These are phyloP conservation scores for Zygosaccharomyces pseudorouxii DNA, from an alignment of 805 yeast species.

Conservation along the genomic window DNA sequence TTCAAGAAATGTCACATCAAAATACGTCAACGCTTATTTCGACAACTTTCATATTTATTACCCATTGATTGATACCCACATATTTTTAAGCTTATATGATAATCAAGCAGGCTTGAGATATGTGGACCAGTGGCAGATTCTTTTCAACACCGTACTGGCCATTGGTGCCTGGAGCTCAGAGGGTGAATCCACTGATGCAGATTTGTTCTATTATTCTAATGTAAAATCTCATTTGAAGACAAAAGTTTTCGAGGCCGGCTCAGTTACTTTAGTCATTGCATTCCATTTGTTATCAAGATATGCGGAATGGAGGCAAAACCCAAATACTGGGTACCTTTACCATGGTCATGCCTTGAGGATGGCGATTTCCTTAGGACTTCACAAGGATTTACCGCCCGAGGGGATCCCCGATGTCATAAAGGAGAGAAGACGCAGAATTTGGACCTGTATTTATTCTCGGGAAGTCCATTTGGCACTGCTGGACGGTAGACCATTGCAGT, in stretches of 20 bases:
- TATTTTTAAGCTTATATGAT: slow-evolving; percentile 44
- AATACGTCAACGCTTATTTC: slow-evolving; percentile 49
- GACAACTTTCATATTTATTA: slow-evolving; percentile 55
- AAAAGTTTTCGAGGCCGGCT: slow-evolving; percentile 56
- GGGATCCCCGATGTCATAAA: slow-evolving; percentile 26
- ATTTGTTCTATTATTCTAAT: slow-evolving; percentile 51
- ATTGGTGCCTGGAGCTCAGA: slow-evolving; percentile 66
- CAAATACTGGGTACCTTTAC: slow-evolving; percentile 66
- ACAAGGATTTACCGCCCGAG: slow-evolving; percentile 40
- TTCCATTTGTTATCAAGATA: slow-evolving; percentile 53
- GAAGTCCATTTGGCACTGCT: slow-evolving; percentile 62
- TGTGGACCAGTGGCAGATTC: slow-evolving; percentile 46
- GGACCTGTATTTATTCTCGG: slow-evolving; percentile 65
- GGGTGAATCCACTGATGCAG: slow-evolving; percentile 48
- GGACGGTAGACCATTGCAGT: slow-evolving; percentile 57
- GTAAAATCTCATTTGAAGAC: slow-evolving; percentile 44
- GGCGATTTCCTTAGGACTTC: slow-evolving; percentile 62
- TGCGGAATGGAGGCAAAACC: slow-evolving; percentile 59
- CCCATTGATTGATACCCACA: slow-evolving; percentile 55
- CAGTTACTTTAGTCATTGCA: slow-evolving; percentile 49
- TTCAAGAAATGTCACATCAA: slow-evolving; percentile 20
- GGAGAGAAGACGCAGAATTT: slow-evolving; percentile 55
- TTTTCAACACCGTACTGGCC: slow-evolving; percentile 55
- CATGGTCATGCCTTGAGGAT: slow-evolving; percentile 60
- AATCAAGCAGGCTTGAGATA: slow-evolving; percentile 40